A percentile compares a stretch with the other conserved stretches of the same genome.
phyloP scores from a whole-genome alignment of 2,329 filamentous ascomycete species.

The Phialophora chinensis region DNA sequence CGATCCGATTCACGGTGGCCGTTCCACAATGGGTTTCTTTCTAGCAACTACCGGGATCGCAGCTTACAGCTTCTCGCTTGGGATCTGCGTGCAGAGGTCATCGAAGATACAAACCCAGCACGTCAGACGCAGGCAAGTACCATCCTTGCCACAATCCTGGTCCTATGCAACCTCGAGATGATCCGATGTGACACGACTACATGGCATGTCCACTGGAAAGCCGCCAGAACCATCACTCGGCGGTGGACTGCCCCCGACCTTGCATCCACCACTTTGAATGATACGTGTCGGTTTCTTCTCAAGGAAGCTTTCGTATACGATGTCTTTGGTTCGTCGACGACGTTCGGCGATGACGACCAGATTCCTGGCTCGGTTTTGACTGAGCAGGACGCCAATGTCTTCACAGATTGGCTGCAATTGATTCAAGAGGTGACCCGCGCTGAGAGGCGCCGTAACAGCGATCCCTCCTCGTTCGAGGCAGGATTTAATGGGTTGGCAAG shows the following conservation, averaged over 20 bases:
- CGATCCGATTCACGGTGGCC: conserved; percentile 14
- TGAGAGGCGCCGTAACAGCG: conserved; percentile 31
- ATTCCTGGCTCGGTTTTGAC: conserved; percentile 29
- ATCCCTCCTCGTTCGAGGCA: background rate
- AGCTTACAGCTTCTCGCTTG: conserved; percentile 27
- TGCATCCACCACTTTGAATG: conserved; percentile 23
- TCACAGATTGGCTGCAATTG: conserved; percentile 40
- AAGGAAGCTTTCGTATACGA: conserved; percentile 43
- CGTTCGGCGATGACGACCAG: conserved; percentile 36
- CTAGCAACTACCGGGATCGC: conserved; percentile 25
- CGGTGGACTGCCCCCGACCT: conserved; percentile 28
- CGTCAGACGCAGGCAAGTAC: conserved; percentile 23
- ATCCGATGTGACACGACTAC: conserved; percentile 35
- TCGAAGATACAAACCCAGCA: conserved; percentile 15
- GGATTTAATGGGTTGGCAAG: conserved; percentile 2
- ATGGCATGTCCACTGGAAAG: conserved; percentile 41
- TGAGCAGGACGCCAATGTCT: conserved; percentile 35
- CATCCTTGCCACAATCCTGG: conserved; percentile 40
- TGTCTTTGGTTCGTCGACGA: conserved; percentile 41
- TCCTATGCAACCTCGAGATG: conserved; percentile 42
- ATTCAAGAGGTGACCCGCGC: conserved; percentile 40
- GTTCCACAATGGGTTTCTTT: conserved; percentile 7
- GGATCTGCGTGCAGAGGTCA: conserved; percentile 23
- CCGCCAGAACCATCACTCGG: conserved; percentile 39
- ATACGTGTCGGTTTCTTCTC: conserved; percentile 34